Percentiles rank a stretch among this genome's conserved stretches.
These are phyloP conservation scores for Ceratobasidium sp. DNA, from an alignment of 1,284 basidiomycete genomes.

Conservation along the genomic window DNA sequence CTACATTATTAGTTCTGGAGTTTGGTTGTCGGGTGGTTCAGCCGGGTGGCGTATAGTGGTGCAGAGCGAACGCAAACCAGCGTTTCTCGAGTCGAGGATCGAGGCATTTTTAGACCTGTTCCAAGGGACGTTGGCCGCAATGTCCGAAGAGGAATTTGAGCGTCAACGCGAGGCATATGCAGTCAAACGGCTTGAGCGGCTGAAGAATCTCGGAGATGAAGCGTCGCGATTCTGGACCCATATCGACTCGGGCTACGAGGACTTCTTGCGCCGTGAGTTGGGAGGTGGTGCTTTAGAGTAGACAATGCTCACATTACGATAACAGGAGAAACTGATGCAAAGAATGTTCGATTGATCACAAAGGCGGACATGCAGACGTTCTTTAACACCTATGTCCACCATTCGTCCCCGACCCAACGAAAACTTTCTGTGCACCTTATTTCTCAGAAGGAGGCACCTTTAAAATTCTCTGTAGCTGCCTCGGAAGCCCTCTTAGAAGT, in stretches of 20 bases:
- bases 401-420: slow-evolving; percentile 67
- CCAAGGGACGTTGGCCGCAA: slow-evolving; percentile 59
- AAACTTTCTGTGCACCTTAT: slow-evolving; percentile 84
- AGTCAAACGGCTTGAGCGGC: slow-evolving; percentile 72
- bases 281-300: slow-evolving; percentile 33
- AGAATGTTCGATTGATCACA: slow-evolving; percentile 65
- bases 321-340: slow-evolving; percentile 71
- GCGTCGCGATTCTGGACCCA: slow-evolving; percentile 69
- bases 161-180: slow-evolving; percentile 69
- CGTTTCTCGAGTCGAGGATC: slow-evolving; percentile 87
- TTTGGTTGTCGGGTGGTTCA: slow-evolving; percentile 66
- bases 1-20: slow-evolving; percentile 76
- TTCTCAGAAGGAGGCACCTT: slow-evolving; percentile 64
- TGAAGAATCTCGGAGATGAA: slow-evolving; percentile 76
- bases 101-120: slow-evolving; percentile 84
- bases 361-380: slow-evolving; percentile 82
- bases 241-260: slow-evolving; percentile 76
- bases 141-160: slow-evolving; percentile 67
- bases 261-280: slow-evolving; percentile 71
- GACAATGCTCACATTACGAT: slow-evolving; percentile 40
- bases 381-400: slow-evolving; percentile 75
- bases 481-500: slow-evolving; percentile 66
- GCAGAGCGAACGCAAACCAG: slow-evolving; percentile 86
- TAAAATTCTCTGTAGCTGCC: slow-evolving; percentile 70
- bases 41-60: slow-evolving; percentile 87